A percentile compares a stretch with the other conserved stretches of the same genome.
phyloP scores from a whole-genome alignment of 768 basidiomycete species.

The Trametes punicea region DNA sequence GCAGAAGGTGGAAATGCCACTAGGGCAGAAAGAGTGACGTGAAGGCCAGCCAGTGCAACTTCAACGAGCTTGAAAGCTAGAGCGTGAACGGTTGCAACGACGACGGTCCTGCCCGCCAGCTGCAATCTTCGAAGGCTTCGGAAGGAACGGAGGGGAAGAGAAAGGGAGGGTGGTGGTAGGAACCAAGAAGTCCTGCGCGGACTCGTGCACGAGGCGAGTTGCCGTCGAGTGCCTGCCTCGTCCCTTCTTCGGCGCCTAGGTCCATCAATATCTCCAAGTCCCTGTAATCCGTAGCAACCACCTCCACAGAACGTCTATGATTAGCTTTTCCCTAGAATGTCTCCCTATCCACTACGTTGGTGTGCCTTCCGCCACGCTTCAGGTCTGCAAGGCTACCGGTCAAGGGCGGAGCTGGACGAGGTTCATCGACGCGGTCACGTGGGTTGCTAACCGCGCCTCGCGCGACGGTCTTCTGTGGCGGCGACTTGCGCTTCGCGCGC shows the following conservation, averaged over 20 bases:
- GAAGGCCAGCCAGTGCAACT: constrained; percentile 28
- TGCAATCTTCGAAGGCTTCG: constrained; percentile 18
- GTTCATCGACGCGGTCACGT: too few species aligned
- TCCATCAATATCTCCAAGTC: neutral
- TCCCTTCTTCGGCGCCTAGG: neutral
- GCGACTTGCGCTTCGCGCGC: too few species aligned
- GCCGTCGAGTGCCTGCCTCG: neutral
- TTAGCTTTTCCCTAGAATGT: too few species aligned
- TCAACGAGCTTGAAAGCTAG: constrained; percentile 11
- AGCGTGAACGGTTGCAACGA: constrained; percentile 24
- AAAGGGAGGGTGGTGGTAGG: constrained; percentile 24
- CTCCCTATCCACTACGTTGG: too few species aligned
- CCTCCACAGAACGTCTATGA: neutral
- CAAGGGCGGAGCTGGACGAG: too few species aligned
- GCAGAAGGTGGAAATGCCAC: constrained; percentile 36
- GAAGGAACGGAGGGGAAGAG: constrained; percentile 26
- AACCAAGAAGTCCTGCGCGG: constrained; percentile 13
- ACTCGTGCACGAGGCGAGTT: constrained; percentile 18
- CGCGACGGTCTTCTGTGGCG: too few species aligned
- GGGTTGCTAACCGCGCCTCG: too few species aligned
- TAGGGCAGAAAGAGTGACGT: constrained; percentile 36
- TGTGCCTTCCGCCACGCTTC: too few species aligned
- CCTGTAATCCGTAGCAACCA: constrained; percentile 2
- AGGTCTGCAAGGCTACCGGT: too few species aligned
- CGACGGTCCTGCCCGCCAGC: constrained; percentile 35